Percentiles rank a stretch among this genome's conserved stretches.
These are phyloP conservation scores for Arthrobotrys iridis DNA, from an alignment of 2,329 filamentous ascomycete genomes.

Conservation along the genomic window DNA sequence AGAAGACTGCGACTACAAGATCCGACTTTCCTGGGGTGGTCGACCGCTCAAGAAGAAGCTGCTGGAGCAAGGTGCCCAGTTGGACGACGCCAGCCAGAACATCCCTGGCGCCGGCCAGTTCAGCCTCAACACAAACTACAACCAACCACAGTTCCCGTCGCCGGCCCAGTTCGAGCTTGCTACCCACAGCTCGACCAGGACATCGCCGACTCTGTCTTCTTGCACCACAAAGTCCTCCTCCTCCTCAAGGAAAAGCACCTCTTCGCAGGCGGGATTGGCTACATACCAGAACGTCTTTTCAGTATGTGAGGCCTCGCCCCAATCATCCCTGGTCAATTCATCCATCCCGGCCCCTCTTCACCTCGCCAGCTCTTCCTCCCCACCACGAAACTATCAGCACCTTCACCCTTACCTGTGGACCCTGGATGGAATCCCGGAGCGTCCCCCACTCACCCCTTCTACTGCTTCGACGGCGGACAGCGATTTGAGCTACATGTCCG, in stretches of 20 bases:
- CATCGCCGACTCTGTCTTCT: conserved; percentile 47
- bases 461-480: conserved; percentile 52
- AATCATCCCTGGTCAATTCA: conserved; percentile 52
- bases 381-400: conserved; percentile 51
- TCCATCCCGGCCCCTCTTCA: conserved; percentile 51
- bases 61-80: conserved; percentile 57
- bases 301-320: conserved; percentile 54
- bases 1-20: conserved; percentile 59
- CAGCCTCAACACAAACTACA: conserved; percentile 57
- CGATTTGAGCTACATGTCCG: conserved; percentile 55
- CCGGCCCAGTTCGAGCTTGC: conserved; percentile 57
- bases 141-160: conserved; percentile 56
- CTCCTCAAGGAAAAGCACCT: conserved; percentile 42
- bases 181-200: conserved; percentile 50
- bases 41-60: conserved; percentile 59
- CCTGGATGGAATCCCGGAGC: conserved; percentile 58
- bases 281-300: conserved; percentile 54
- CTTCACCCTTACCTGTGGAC: conserved; percentile 51
- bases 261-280: conserved; percentile 53
- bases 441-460: conserved; percentile 54
- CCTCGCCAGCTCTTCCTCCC: conserved; percentile 52
- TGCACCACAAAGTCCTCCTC: conserved; percentile 52
- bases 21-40: conserved; percentile 58
- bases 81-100: conserved; percentile 59
- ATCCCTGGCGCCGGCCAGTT: conserved; percentile 59